Conservation (phyloP, 495 filamentous ascomycete genomes). For the Talaromyces liani region DNA sequence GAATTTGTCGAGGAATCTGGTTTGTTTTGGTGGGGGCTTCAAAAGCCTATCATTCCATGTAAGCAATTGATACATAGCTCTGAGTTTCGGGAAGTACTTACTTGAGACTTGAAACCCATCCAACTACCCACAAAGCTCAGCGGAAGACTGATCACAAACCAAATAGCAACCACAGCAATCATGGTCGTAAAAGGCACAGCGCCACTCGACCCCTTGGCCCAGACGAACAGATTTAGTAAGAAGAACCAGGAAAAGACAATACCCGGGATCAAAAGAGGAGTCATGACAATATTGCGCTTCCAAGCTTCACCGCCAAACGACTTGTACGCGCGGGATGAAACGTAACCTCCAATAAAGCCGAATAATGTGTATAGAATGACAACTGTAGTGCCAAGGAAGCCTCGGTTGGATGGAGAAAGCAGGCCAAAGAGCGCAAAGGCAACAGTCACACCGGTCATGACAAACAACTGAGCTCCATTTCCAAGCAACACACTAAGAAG, state of each 20-base stretch:
- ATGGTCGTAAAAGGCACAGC: constrained; percentile 96
- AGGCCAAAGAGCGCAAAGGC: constrained; percentile 90
- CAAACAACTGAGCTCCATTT: constrained; percentile 92
- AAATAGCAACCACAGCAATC: constrained; percentile 85
- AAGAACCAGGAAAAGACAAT: constrained; percentile 88
- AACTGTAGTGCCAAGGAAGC: constrained; percentile 84
- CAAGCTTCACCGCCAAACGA: constrained; percentile 83
- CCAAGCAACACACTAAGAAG: constrained; percentile 83
- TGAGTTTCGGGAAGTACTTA: constrained; percentile 16
- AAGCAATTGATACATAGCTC: constrained; percentile 5
- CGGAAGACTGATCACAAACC: constrained; percentile 93
- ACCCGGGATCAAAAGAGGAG: constrained; percentile 76
- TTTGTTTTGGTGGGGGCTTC: constrained; percentile 86
- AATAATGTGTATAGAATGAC: constrained; percentile 88
- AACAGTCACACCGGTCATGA: constrained; percentile 94
- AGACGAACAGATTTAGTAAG: constrained; percentile 90
- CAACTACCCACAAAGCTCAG: constrained; percentile 86
- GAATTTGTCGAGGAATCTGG: constrained; percentile 95
- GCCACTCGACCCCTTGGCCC: constrained; percentile 82
- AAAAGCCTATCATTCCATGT: constrained; percentile 34
- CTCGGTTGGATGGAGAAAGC: constrained; percentile 88
- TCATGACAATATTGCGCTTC: constrained; percentile 88
- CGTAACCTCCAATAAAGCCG: constrained; percentile 87
- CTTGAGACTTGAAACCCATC: constrained; percentile 71
- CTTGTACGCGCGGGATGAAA: constrained; percentile 86